phyloP scores from a whole-genome alignment of 192 early-diverging fungal genomes.

The Linderina pennispora region DNA sequence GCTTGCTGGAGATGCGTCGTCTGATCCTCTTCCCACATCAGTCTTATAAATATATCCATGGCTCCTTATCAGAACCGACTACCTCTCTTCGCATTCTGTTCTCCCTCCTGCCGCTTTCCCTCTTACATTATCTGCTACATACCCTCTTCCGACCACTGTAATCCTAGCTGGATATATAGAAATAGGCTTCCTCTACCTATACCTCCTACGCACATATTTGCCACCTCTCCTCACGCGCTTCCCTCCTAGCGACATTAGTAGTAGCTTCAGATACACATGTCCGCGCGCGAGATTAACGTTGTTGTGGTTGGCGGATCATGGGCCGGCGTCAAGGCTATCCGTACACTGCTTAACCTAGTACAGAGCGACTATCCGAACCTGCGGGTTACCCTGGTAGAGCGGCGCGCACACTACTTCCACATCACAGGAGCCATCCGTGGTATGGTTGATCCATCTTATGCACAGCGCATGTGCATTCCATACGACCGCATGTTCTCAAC shows the following conservation, averaged over 20 bases:
- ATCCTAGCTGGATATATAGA: too few species aligned
- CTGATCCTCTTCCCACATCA: too few species aligned
- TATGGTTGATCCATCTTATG: constrained; percentile 44
- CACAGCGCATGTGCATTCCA: constrained; percentile 49
- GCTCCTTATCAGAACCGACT: too few species aligned
- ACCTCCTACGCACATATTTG: too few species aligned
- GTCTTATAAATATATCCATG: too few species aligned
- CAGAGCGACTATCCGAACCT: constrained; percentile 27
- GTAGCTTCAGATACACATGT: constrained; percentile 8
- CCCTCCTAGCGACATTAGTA: too few species aligned
- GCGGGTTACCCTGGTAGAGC: constrained; percentile 50
- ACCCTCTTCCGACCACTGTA: too few species aligned
- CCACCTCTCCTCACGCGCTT: too few species aligned
- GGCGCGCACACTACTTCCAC: constrained; percentile 52
- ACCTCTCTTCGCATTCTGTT: background rate
- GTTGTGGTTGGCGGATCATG: constrained; percentile 52
- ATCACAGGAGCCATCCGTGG: constrained; percentile 51
- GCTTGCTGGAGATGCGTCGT: too few species aligned
- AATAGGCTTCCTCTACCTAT: too few species aligned
- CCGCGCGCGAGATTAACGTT: constrained; percentile 39
- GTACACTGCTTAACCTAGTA: constrained; percentile 19
- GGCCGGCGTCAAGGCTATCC: constrained; percentile 48
- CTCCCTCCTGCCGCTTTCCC: background rate
- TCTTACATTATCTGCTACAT: background rate
- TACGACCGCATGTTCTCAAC: constrained; percentile 46